Evolutionary conservation across 2,329 filamentous ascomycete genomes (phyloP).

Genomic region (Arthrobotrys conoides): DNA sequence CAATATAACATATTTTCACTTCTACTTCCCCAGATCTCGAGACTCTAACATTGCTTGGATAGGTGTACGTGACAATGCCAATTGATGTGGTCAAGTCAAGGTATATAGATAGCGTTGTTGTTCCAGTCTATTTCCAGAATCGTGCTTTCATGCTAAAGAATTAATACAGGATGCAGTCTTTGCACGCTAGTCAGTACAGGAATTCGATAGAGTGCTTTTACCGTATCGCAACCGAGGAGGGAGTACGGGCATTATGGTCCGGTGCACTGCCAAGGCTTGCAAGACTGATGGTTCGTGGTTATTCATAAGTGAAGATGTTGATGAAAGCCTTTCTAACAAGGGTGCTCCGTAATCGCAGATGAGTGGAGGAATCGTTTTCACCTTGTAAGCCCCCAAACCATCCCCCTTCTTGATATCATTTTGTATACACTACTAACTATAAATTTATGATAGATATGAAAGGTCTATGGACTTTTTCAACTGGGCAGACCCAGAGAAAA

Average conservation of each 20-base stretch:
- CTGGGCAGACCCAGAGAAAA: slow-evolving; percentile 82
- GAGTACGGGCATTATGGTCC: slow-evolving; percentile 91
- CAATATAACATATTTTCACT: slow-evolving; percentile 66
- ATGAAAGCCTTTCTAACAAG: neutral
- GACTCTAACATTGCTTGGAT: neutral
- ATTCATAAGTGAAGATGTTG: neutral
- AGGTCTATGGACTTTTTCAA: slow-evolving; percentile 93
- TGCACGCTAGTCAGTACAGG: slow-evolving; percentile 87
- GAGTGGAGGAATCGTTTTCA: slow-evolving; percentile 97
- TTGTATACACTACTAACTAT: neutral
- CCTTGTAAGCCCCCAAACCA: slow-evolving; percentile 74
- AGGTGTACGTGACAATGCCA: slow-evolving; percentile 74
- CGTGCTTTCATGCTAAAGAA: neutral
- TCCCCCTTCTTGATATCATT: neutral
- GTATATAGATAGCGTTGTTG: slow-evolving; percentile 64
- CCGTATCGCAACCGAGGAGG: slow-evolving; percentile 89
- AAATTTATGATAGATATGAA: slow-evolving; percentile 75
- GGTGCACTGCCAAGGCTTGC: slow-evolving; percentile 89
- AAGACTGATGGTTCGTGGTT: slow-evolving; percentile 75
- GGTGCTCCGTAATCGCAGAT: slow-evolving; percentile 67
- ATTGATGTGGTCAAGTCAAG: slow-evolving; percentile 95
- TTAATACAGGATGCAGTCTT: slow-evolving; percentile 84
- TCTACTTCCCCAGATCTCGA: neutral
- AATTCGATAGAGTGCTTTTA: slow-evolving; percentile 88
- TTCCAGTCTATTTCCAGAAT: neutral